Base-by-base conservation (phyloP, 2,329 filamentous ascomycete genomes). In the Fusarium neocosmosporiellum region DNA sequence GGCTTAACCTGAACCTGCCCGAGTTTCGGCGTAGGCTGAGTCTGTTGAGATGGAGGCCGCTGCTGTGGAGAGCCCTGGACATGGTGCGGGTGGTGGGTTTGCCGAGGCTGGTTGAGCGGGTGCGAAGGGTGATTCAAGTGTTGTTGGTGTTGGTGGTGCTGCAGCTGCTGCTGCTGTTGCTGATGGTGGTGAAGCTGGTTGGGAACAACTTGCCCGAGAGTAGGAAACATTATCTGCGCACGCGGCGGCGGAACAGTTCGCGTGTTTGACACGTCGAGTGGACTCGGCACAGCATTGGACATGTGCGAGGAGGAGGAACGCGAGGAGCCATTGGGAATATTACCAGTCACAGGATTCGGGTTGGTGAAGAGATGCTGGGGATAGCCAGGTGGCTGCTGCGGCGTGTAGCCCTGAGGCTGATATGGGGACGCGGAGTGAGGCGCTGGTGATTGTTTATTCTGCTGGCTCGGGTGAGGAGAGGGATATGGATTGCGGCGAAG, bases 351-450 rank as follows among this genome's bases (percentile, higher is more conserved):
- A 53, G 86, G 80, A 24, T 83, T 83, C 24, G 86, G 80, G 55
- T 82, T 84, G 76, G 83, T 80, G 80, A 88, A 90, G 69, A 90
- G 81, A 71, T 88, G 87, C 72, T 88, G 87, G 22, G 86, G 80
- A 71, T 88, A 89, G 66, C 81, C 82, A 18, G 85, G 81, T 31
- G 84, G 82, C 75, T 88, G 87, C 77, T 89, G 87, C 58, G 88
- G 82, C 63, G 85, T 80, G 78, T 90, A 90, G 67, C 85, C 82
- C 72, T 87, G 86, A 61, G 84, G 77, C 78, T 88, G 87, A 77
- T 90, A 90, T 3, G 88, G 86, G 67, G 88, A 86, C 67, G 87
- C 85, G 75, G 87, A 84, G 71, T 88, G 87, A 71, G 87, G 84
- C 24, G 86, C 86, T 41, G 88, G 86, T 31, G 88, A 88, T 69